Percentiles rank a stretch among this genome's conserved stretches.
phyloP scores from a whole-genome alignment of 176 grass and related monocot species.

The Otatea glauca region DNA sequence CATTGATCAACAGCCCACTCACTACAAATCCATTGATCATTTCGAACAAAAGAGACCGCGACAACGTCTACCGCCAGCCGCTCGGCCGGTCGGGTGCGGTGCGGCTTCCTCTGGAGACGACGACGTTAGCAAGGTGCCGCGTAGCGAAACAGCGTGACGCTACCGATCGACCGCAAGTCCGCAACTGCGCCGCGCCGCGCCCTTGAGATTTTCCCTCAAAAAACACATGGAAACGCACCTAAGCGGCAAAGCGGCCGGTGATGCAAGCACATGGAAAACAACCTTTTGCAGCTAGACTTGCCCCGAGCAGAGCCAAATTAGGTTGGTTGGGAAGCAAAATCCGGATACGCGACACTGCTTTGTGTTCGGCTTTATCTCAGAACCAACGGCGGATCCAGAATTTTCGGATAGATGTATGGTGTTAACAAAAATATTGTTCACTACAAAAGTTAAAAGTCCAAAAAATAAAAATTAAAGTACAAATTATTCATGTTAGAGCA shows the following conservation, averaged over 20 bases:
- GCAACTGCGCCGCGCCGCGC: background rate
- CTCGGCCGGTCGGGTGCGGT: background rate
- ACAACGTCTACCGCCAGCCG: background rate
- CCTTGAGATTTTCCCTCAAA: background rate
- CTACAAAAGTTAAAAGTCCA: too few species aligned
- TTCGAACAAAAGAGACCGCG: background rate
- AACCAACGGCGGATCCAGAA: too few species aligned
- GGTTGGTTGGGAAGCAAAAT: slow-evolving; percentile 37
- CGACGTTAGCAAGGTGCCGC: background rate
- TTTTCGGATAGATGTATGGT: too few species aligned
- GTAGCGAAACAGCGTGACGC: background rate
- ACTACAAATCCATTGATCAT: background rate
- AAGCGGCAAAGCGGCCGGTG: slow-evolving; percentile 5
- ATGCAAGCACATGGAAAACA: background rate
- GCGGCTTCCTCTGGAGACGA: background rate
- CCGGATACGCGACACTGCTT: background rate
- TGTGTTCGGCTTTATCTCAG: background rate
- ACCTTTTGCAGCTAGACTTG: background rate
- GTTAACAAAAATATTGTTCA: too few species aligned
- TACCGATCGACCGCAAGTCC: background rate
- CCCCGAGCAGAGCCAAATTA: background rate
- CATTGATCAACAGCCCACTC: background rate
- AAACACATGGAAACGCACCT: background rate
- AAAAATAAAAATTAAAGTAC: too few species aligned
- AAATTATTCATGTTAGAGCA: too few species aligned